phyloP scores from a whole-genome alignment of 148 eudicot species.

The Diospyros lotus region DNA sequence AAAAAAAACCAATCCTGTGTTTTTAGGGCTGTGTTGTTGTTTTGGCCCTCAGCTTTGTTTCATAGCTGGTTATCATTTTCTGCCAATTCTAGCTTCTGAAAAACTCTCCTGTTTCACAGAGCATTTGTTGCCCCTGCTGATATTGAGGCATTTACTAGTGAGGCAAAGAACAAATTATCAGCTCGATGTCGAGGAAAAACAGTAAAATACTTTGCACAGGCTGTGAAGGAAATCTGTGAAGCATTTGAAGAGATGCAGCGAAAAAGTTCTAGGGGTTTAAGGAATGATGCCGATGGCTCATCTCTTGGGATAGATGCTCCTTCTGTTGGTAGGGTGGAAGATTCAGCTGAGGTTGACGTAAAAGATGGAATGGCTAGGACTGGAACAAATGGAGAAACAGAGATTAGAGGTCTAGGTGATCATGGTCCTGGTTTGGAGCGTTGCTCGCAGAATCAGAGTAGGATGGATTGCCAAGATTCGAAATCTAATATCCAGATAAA shows the following conservation, averaged over 20 bases:
- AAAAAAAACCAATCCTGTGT: too few relatives aligned
- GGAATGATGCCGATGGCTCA: constrained; percentile 30
- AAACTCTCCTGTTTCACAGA: constrained; percentile 35
- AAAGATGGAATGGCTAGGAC: constrained; percentile 22
- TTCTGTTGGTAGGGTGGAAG: constrained; percentile 31
- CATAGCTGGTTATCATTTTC: not conserved
- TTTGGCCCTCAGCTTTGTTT: too few relatives aligned
- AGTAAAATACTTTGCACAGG: constrained; percentile 63
- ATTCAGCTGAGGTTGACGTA: constrained; percentile 25
- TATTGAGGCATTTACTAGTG: constrained; percentile 74
- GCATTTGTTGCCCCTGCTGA: constrained; percentile 89
- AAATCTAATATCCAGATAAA: constrained; percentile 20
- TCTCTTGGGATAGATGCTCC: constrained; percentile 26
- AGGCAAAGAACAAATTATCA: constrained; percentile 54
- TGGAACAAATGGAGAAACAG: constrained; percentile 25
- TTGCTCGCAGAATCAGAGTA: constrained; percentile 29
- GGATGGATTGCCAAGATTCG: constrained; percentile 15
- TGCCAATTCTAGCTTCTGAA: constrained; percentile 5
- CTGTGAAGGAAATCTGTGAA: constrained; percentile 84
- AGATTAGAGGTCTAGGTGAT: constrained; percentile 22
- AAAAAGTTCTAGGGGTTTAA: constrained; percentile 25
- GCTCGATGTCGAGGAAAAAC: constrained; percentile 75
- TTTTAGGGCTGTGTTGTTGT: not conserved
- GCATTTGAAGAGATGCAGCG: constrained; percentile 57
- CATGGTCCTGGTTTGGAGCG: constrained; percentile 29